Evolutionary conservation across 371 early-diverging fungal species (phyloP), one percentile per base, ranked within the genome.

Genomic region (Syncephalastrum contaminatum): DNA sequence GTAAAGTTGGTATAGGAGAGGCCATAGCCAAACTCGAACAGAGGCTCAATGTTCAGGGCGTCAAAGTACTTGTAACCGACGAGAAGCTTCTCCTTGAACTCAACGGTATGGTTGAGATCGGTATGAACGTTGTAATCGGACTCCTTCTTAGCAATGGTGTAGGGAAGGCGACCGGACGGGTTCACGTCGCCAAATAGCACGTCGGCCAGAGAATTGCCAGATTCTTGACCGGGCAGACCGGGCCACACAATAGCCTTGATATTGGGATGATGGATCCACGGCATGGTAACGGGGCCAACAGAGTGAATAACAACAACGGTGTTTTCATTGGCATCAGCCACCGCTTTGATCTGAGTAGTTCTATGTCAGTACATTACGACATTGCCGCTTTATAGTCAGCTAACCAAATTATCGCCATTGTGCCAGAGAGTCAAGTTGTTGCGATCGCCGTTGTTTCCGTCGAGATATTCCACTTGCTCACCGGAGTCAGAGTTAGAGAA

Each of bases 301-400:
- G 73, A 63, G 64, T 85, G 82, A 3, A 84, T 63, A 3, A 87
- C 82, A 18, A 87, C 86, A 43, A 86, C 66, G 1, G 80, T 79
- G 43, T 83, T 87, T 4, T 64, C 46, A 55, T 79, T 78, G 16
- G 63, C 68, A 14, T 67, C 71, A 20, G 88, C 82, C 25, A 79
- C 84, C 18, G 74, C 72, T 43, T 78, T 45, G 49, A 86, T 80
- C 82, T 74, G 56, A 42, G 15, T 1, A 25, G 15, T 15, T 12
- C 43, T 7, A 20, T 13, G n/a, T 16, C 24, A 22, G n/a, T 7
- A 30, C 46, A 47, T 14, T 25, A 12, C 7, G 7, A 22, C 3
- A 45, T 22, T 8, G 18, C 15, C 13, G 2, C 5, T 25, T 8
- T 24, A 36, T 30, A 40, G 8, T 4, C 1, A 41, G 18, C 44